Evolutionary conservation across 306 rosid genomes (phyloP).

Genomic region (Leucaena leucocephala): DNA sequence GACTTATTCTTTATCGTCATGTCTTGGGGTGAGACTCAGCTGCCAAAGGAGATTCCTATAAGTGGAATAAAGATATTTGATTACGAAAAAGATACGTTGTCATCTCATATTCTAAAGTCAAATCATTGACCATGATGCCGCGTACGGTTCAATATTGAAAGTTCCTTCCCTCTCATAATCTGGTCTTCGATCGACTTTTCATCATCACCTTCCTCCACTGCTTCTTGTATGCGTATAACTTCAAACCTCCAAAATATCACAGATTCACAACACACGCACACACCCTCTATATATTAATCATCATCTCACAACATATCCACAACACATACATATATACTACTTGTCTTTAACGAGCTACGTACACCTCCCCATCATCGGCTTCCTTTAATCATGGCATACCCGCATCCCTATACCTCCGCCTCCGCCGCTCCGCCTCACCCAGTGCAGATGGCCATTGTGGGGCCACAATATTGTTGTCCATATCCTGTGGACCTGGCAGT

Average conservation of each 20-base stretch:
- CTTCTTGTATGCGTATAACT: not conserved
- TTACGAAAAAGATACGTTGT: too few relatives aligned
- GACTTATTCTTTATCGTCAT: too few relatives aligned
- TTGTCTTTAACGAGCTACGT: too few relatives aligned
- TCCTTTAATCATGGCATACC: conserved; percentile 12
- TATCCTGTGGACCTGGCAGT: conserved; percentile 46
- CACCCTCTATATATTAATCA: too few relatives aligned
- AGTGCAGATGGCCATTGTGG: conserved; percentile 32
- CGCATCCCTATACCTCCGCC: conserved; percentile 5
- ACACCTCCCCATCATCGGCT: too few relatives aligned
- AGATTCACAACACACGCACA: not conserved
- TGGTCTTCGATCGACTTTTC: not conserved
- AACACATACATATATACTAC: not conserved
- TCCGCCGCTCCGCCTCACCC: not conserved
- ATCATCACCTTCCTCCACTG: not conserved
- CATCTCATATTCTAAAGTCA: too few relatives aligned
- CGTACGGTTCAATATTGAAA: too few relatives aligned
- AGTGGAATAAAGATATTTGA: too few relatives aligned
- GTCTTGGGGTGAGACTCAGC: too few relatives aligned
- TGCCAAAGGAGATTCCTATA: too few relatives aligned
- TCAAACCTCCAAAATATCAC: not conserved
- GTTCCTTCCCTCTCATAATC: too few relatives aligned
- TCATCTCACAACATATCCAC: not conserved
- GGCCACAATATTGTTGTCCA: conserved; percentile 52
- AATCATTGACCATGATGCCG: too few relatives aligned